Conservation (phyloP, 495 filamentous ascomycete genomes). For the Aspergillus sparsus region DNA sequence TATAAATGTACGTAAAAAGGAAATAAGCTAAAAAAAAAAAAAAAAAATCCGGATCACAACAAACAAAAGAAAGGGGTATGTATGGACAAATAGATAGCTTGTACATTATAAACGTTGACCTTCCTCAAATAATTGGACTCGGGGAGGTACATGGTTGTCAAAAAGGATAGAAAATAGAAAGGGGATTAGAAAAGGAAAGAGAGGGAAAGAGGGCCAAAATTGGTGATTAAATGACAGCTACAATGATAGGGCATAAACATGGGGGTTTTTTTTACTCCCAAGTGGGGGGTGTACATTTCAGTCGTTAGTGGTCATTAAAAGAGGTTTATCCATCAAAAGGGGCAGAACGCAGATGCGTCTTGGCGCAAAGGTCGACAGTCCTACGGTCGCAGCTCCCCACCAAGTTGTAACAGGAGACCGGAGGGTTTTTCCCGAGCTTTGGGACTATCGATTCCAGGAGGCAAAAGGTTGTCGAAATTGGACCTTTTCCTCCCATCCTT, state of each 20-base stretch:
- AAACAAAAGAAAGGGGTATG: constrained; percentile 27
- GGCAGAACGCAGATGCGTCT: not conserved
- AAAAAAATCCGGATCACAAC: constrained; percentile 4
- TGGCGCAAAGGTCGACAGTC: not conserved
- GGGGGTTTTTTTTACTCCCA: not conserved
- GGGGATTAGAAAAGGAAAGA: constrained; percentile 4
- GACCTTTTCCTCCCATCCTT: constrained; percentile 57
- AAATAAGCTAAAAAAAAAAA: constrained; percentile 8
- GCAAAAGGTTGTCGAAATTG: constrained; percentile 67
- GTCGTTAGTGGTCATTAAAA: constrained; percentile 39
- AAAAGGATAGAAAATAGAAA: not conserved
- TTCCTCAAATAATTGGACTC: not conserved
- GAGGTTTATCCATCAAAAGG: constrained; percentile 6
- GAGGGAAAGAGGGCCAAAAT: too few relatives aligned
- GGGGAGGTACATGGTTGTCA: not conserved
- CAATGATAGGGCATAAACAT: constrained; percentile 26
- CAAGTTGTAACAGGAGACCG: constrained; percentile 43
- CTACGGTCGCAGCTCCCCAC: constrained; percentile 46
- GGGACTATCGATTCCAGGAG: constrained; percentile 48
- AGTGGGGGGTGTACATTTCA: constrained; percentile 30
- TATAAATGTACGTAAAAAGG: not conserved
- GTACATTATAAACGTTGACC: constrained; percentile 13
- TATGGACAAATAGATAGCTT: constrained; percentile 19
- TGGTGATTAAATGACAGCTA: constrained; percentile 12
- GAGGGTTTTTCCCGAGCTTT: constrained; percentile 33